phyloP scores from a whole-genome alignment of 192 early-diverging fungal species.

The Coemansia sp. region DNA sequence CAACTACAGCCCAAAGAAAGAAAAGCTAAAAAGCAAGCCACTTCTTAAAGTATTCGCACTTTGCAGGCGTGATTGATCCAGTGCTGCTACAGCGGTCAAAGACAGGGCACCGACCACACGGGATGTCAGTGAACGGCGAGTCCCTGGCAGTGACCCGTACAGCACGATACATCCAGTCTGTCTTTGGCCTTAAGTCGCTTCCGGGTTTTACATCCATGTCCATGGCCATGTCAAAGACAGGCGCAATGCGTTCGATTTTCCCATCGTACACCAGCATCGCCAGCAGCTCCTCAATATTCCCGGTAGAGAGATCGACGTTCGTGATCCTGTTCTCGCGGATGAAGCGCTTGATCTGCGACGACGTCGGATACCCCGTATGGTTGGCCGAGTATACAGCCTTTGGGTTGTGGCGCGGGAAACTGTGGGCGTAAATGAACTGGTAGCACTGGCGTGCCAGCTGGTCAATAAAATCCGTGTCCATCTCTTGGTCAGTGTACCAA shows the following conservation, averaged over 20 bases:
- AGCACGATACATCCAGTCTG: slow-evolving; percentile 75
- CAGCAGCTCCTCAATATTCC: slow-evolving; percentile 75
- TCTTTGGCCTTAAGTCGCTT: slow-evolving; percentile 53
- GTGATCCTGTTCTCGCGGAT: slow-evolving; percentile 71
- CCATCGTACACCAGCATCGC: slow-evolving; percentile 87
- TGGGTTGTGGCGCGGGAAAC: slow-evolving; percentile 50
- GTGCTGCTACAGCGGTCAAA: slow-evolving; percentile 70
- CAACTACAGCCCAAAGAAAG: no score
- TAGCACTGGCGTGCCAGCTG: slow-evolving; percentile 68
- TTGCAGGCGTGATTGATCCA: slow-evolving; percentile 73
- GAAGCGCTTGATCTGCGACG: slow-evolving; percentile 66
- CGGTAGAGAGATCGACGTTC: slow-evolving; percentile 67
- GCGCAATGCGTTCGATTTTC: slow-evolving; percentile 68
- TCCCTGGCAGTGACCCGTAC: slow-evolving; percentile 52
- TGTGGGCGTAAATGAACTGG: slow-evolving; percentile 66
- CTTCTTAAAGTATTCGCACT: slow-evolving; percentile 77
- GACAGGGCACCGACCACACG: slow-evolving; percentile 90
- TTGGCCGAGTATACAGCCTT: slow-evolving; percentile 62
- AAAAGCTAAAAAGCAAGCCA: slow-evolving; percentile 70
- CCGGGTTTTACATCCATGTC: slow-evolving; percentile 20
- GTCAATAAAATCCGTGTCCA: slow-evolving; percentile 90
- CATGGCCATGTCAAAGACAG: slow-evolving; percentile 54
- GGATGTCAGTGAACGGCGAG: slow-evolving; percentile 72
- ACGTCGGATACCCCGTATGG: slow-evolving; percentile 70
- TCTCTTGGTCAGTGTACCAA: slow-evolving; percentile 91